Percentiles rank a stretch among this genome's conserved stretches.
These are phyloP conservation scores for Aspergillus pseudoviridinutans DNA, from an alignment of 2,329 filamentous ascomycete species.

Conservation along the genomic window DNA sequence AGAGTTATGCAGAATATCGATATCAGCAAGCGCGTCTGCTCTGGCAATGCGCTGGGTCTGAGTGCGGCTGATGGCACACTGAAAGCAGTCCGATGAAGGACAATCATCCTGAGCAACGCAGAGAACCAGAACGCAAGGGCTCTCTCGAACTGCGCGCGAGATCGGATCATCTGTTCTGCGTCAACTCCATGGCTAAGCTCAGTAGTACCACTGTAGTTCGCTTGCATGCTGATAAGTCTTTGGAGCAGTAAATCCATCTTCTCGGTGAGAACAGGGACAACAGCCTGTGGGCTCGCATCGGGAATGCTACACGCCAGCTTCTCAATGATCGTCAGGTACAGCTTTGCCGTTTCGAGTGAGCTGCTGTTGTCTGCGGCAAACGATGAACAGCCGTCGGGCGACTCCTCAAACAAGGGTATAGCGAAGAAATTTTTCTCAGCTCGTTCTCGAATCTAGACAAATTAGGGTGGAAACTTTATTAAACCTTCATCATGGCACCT, in stretches of 20 bases:
- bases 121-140: constrained; percentile 39
- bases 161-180: constrained; percentile 11
- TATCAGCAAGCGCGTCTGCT: constrained; percentile 35
- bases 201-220: constrained; percentile 15
- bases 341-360: constrained; percentile 29
- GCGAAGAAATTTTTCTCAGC: constrained; percentile 40
- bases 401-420: constrained; percentile 28
- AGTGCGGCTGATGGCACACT: constrained; percentile 18
- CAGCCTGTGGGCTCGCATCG: constrained; percentile 26
- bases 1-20: constrained; percentile 40
- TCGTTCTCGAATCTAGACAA: constrained; percentile 35
- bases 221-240: constrained; percentile 30
- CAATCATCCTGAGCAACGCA: constrained; percentile 37
- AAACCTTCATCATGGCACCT: constrained; percentile 5
- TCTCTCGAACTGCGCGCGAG: constrained; percentile 25
- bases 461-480: constrained; percentile 11
- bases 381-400: constrained; percentile 7
- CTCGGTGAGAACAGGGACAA: constrained; percentile 36
- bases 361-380: constrained; percentile 8
- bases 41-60: constrained; percentile 25
- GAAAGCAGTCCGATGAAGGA: constrained; percentile 39
- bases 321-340: constrained; percentile 39
- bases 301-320: constrained; percentile 36
- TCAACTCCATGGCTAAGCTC: constrained; percentile 12
- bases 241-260: constrained; percentile 39